Evolutionary conservation across 192 early-diverging fungal genomes (phyloP).

Genomic region (Podila verticillata): DNA sequence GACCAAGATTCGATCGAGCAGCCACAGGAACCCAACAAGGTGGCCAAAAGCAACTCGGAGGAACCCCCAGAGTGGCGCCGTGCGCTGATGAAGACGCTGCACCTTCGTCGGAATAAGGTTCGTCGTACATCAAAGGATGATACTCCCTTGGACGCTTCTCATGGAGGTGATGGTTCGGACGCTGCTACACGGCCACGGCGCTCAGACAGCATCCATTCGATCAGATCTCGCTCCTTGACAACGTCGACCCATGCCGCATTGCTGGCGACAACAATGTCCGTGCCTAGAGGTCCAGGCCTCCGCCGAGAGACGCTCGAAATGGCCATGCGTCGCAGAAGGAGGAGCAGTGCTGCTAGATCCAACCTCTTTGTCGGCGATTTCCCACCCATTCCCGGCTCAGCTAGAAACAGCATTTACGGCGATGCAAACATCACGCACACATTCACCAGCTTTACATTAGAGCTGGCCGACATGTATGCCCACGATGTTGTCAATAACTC

Average conservation of each 20-base stretch:
- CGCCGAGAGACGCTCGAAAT: constrained; percentile 47
- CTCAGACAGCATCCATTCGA: constrained; percentile 16
- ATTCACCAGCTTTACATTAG: constrained; percentile 44
- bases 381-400: not conserved
- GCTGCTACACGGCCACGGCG: not conserved
- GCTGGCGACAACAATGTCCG: constrained; percentile 24
- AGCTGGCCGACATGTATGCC: constrained; percentile 42
- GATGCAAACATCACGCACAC: constrained; percentile 42
- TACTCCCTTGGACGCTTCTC: not conserved
- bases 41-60: constrained; percentile 24
- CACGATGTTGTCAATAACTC: constrained; percentile 47
- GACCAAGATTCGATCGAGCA: constrained; percentile 43
- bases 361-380: constrained; percentile 7
- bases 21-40: constrained; percentile 22
- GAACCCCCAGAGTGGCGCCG: constrained; percentile 35
- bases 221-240: constrained; percentile 23
- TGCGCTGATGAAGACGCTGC: constrained; percentile 30
- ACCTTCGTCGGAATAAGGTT: constrained; percentile 16
- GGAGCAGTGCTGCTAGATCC: constrained; percentile 31
- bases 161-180: not conserved
- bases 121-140: not conserved
- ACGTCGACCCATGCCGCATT: constrained; percentile 34
- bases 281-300: constrained; percentile 11
- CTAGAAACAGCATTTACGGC: not conserved
- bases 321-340: constrained; percentile 42